Evolutionary conservation across 2,329 filamentous ascomycete species (phyloP).

Genomic region (Moelleriella libera): DNA sequence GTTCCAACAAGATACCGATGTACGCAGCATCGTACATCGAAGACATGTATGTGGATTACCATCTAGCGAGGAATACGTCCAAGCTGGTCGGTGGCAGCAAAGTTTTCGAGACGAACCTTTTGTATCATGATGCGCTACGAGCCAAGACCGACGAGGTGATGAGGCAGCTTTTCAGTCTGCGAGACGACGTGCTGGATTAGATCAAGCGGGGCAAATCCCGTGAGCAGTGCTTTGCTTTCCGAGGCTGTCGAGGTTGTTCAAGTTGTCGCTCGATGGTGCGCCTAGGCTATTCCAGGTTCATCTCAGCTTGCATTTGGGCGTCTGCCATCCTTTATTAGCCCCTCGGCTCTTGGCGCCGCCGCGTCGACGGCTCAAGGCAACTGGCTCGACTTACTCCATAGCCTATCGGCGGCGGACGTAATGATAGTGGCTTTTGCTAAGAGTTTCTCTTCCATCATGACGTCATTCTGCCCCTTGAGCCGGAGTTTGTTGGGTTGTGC

Average conservation of each 20-base stretch:
- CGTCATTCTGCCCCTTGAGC: constrained; percentile 37
- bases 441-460: constrained; percentile 50
- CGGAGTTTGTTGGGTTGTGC: constrained; percentile 53
- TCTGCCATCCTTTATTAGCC: constrained; percentile 16
- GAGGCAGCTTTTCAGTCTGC: constrained; percentile 58
- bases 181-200: constrained; percentile 52
- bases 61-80: constrained; percentile 60
- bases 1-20: constrained; percentile 67
- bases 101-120: constrained; percentile 69
- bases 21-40: constrained; percentile 75
- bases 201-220: neutral
- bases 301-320: constrained; percentile 34
- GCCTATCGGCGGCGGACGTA: constrained; percentile 49
- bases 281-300: constrained; percentile 24
- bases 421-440: constrained; percentile 54
- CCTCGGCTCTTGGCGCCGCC: too few relatives aligned
- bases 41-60: constrained; percentile 85
- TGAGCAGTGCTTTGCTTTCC: too few relatives aligned
- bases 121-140: constrained; percentile 77
- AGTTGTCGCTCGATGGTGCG: neutral
- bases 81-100: constrained; percentile 60
- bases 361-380: too few relatives aligned
- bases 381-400: constrained; percentile 43
- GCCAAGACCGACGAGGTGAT: constrained; percentile 63
- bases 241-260: too few relatives aligned